These are phyloP conservation scores for Coemansia sp. DNA, from an alignment of 192 early-diverging fungal genomes.

Conservation along the genomic window DNA sequence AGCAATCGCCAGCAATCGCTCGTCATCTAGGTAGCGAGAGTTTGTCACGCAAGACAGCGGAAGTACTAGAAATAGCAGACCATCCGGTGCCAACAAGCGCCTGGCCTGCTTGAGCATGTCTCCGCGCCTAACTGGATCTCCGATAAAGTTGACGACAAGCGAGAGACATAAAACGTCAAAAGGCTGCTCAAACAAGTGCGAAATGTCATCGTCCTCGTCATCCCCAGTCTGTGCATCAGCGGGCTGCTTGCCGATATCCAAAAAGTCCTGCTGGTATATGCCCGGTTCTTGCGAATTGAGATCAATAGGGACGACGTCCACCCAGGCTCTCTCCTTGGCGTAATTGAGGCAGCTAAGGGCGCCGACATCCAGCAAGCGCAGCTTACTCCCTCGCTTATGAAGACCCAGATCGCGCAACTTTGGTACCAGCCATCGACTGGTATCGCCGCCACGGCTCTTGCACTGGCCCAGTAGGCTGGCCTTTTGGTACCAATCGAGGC, in stretches of 20 bases:
- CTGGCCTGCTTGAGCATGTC: conserved; percentile 64
- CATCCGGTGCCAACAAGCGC: conserved; percentile 54
- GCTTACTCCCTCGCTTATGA: background rate
- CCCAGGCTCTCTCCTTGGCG: conserved; percentile 64
- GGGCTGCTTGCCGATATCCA: conserved; percentile 55
- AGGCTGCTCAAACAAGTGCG: conserved; percentile 21
- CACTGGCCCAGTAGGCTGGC: conserved; percentile 82
- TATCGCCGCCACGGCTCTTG: conserved; percentile 79
- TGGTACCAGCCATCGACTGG: conserved; percentile 79
- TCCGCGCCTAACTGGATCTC: conserved; percentile 72
- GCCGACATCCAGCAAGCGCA: conserved; percentile 83
- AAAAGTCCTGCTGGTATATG: conserved; percentile 83
- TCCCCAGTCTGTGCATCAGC: conserved; percentile 8
- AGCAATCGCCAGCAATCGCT: conserved; percentile 68
- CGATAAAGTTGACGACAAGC: conserved; percentile 90
- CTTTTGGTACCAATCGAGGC: conserved; percentile 85
- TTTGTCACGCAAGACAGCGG: conserved; percentile 84
- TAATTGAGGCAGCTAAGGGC: conserved; percentile 82
- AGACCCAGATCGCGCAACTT: conserved; percentile 52
- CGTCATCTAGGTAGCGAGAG: conserved; percentile 83
- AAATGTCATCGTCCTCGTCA: conserved; percentile 30
- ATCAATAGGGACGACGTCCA: conserved; percentile 79
- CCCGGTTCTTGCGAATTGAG: conserved; percentile 79
- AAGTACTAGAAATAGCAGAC: conserved; percentile 76
- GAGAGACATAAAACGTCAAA: conserved; percentile 83